A percentile compares a stretch with the other conserved stretches of the same genome.
Evolutionary conservation across 73 alveolate species (phyloP).

Genomic region (Tetrahymena elliotti): DNA sequence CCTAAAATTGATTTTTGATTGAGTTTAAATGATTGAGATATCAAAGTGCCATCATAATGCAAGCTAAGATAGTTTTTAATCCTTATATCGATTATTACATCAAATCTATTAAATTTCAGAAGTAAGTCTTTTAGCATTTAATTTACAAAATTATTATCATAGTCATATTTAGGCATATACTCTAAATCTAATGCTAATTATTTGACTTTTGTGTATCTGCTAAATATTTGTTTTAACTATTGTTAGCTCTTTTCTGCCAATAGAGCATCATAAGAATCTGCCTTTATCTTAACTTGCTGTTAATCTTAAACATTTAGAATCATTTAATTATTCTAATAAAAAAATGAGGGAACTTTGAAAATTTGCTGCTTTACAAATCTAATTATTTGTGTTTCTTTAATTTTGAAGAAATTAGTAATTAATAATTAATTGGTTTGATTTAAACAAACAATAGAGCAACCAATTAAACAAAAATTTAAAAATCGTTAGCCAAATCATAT

Average conservation of each 20-base stretch:
- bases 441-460: not conserved
- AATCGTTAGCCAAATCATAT: not conserved
- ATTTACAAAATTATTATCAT: not conserved
- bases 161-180: not conserved
- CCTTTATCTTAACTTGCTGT: not conserved
- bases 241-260: not conserved
- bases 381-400: not conserved
- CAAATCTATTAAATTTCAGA: not conserved
- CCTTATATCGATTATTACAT: not conserved
- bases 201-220: not conserved
- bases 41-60: not conserved
- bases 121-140: not conserved
- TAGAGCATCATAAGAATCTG: not conserved
- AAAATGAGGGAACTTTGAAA: not conserved
- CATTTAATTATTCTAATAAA: not conserved
- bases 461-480: not conserved
- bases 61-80: not conserved
- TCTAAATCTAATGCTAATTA: not conserved
- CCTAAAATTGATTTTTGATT: not conserved
- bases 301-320: not conserved
- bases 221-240: not conserved
- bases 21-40: not conserved
- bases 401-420: too few relatives aligned
- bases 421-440: not conserved
- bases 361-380: not conserved